Base-by-base conservation (phyloP, 2,329 filamentous ascomycete genomes). In the Byssoonygena ceratinophila region DNA sequence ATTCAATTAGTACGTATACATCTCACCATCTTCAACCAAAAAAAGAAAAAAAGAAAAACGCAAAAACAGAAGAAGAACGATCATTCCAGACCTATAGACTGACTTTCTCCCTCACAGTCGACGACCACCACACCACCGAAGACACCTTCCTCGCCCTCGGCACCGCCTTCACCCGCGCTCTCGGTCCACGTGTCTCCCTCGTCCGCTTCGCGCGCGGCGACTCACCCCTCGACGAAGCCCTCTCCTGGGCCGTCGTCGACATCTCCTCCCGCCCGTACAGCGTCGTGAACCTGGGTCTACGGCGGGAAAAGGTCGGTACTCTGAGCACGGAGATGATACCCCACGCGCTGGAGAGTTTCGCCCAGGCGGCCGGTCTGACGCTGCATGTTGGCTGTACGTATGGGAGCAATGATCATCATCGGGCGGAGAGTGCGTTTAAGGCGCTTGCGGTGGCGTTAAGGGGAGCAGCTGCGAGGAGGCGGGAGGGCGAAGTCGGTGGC, bases 71-170 rank as follows among this genome's bases (percentile, higher is more conserved):
- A n/a, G n/a, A n/a, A n/a, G n/a, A n/a, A n/a, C n/a, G n/a, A n/a
- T n/a, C n/a, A n/a, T n/a, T n/a, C n/a, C n/a, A n/a, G n/a, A n/a
- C n/a, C n/a, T n/a, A n/a, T n/a, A n/a, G n/a, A 25, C 44, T 41
- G n/a, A 46, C 29, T 29, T 9, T 20, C 14, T 31, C n/a, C 11
- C 22, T 27, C 32, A n/a, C 27, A 91, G 89, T 98, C 68, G 92
- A 98, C 73, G 92, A 97, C 77, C 92, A 98, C 74, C 92, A 98
- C 79, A 96, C 91, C 7, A 85, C 90, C 58, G 92, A 98, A 76
- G 92, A 98, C 68, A 85, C 87, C 55, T 96, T 87, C 72, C 84
- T 98, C 59, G 88, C 91, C 12, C 81, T 98, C 20, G 92, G 92
- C 46, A 76, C 78, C 60, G 88, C 89, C 53, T 96, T 97, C 73